phyloP scores from a whole-genome alignment of 371 early-diverging fungal genomes.

The Mucor mucedo region DNA sequence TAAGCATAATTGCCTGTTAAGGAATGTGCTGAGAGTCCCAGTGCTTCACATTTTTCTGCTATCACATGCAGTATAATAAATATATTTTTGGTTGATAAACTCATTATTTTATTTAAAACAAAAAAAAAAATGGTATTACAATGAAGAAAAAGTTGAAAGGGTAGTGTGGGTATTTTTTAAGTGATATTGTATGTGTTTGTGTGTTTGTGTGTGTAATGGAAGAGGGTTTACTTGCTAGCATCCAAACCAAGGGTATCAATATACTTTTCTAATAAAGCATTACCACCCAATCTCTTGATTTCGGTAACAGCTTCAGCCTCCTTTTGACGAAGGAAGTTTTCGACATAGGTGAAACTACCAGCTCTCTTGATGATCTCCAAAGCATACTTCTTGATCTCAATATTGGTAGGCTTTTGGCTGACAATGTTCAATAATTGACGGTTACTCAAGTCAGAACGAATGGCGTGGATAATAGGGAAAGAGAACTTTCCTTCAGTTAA shows the following conservation, averaged over 20 bases:
- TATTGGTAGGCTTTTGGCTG: slow-evolving; percentile 79
- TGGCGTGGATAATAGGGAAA: slow-evolving; percentile 91
- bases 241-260: slow-evolving; percentile 33
- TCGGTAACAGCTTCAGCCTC: slow-evolving; percentile 66
- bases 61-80: background rate
- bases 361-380: slow-evolving; percentile 79
- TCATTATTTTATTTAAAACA: too few relatives aligned
- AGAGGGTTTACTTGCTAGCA: slow-evolving; percentile 1
- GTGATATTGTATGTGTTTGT: background rate
- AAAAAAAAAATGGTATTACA: slow-evolving; percentile 3
- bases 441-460: slow-evolving; percentile 65
- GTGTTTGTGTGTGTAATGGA: background rate
- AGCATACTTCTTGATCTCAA: slow-evolving; percentile 88
- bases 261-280: slow-evolving; percentile 64
- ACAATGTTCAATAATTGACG: slow-evolving; percentile 82
- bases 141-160: background rate
- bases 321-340: slow-evolving; percentile 56
- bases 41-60: too few relatives aligned
- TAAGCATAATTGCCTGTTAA: too few relatives aligned
- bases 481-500: slow-evolving; percentile 98
- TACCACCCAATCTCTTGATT: slow-evolving; percentile 79
- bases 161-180: slow-evolving; percentile 6
- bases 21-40: too few relatives aligned
- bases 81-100: background rate
- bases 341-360: slow-evolving; percentile 81